A percentile compares a stretch with the other conserved stretches of the same genome.
phyloP scores from a whole-genome alignment of 129 eudicot genomes.

The Tanacetum coccineum region DNA sequence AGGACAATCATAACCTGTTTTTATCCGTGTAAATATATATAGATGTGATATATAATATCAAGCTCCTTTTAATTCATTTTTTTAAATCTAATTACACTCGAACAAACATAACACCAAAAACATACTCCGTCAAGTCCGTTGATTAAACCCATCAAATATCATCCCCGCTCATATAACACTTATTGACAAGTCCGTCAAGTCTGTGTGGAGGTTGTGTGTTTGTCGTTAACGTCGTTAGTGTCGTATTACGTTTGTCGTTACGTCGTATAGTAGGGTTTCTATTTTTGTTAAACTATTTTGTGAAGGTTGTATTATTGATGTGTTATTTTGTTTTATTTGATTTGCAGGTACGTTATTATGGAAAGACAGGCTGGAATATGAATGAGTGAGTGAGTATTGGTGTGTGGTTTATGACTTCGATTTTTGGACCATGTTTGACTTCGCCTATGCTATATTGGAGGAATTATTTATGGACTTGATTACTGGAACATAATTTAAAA shows the following conservation, averaged over 20 bases:
- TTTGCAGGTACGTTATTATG: constrained; percentile 24
- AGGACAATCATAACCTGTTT: not conserved
- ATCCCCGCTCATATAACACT: too few species aligned
- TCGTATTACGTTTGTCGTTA: constrained; percentile 16
- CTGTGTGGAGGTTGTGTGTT: not conserved
- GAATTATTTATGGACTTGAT: too few species aligned
- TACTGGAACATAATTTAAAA: too few species aligned
- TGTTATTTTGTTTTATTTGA: not conserved
- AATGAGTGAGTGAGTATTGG: constrained; percentile 17
- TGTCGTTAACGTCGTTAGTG: constrained; percentile 12
- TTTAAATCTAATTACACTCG: too few species aligned
- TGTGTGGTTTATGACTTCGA: constrained; percentile 32
- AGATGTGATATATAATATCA: constrained; percentile 21
- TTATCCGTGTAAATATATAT: constrained; percentile 26
- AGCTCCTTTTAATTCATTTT: not conserved
- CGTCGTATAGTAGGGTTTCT: constrained; percentile 12
- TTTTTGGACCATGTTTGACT: constrained; percentile 26
- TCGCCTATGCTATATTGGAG: not conserved
- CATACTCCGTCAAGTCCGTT: too few species aligned
- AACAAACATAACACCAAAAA: too few species aligned
- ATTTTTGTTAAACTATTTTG: not conserved
- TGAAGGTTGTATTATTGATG: not conserved
- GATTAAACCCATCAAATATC: too few species aligned
- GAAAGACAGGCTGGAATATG: constrained; percentile 32
- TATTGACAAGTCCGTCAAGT: not conserved